Evolutionary conservation across 768 basidiomycete species (phyloP), one percentile per base, ranked within the genome.

Genomic region (Russula dissimulans): DNA sequence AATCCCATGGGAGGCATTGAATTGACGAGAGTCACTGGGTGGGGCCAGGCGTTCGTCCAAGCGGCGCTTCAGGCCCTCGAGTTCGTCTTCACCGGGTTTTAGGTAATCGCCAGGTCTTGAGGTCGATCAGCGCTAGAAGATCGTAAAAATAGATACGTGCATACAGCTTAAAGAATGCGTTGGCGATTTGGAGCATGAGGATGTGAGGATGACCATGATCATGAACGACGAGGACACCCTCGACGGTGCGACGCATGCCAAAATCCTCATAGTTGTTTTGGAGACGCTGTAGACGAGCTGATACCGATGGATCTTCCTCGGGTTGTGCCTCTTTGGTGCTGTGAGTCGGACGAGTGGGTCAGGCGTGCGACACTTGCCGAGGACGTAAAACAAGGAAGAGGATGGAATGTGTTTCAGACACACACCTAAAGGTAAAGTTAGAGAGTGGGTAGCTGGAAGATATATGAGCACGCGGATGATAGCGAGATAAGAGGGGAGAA

Each of bases 191-290:
- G 5, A 97, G 81, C 87, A 98, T 94, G 65, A 99, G 83, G 62
- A 98, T 92, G 69, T 99, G 95, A 1, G 95, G 95, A 69, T 95
- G 92, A 0, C 95, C 95, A 67, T 97, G 95, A 71, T 97, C 94
- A 73, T 97, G 91, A 5, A 94, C 93, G 57, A 95, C 87, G 5
- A 91, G 79, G 52, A 90, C 84, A 48, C 85, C 92, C 69, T 97
- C 95, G 8, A 97, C 95, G 0, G 95, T 97, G 18, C 94, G 79
- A 17, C 97, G 83, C 91, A 97, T 95, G 9, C 97, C 97, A 72
- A 87, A 93, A 72, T 95, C 91, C 71, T 92, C 91, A 81, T 95
- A 98, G 72, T 98, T 95, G 71, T 91, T 90, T 71, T 97, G 90
- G 11, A 99, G 81, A 15, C 97, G 86, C 71, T 94, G 91, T 7